Percentiles rank a stretch among this genome's conserved stretches.
These are phyloP conservation scores for Apiotrichum laibachii DNA, from an alignment of 1,284 basidiomycete genomes.

Conservation along the genomic window DNA sequence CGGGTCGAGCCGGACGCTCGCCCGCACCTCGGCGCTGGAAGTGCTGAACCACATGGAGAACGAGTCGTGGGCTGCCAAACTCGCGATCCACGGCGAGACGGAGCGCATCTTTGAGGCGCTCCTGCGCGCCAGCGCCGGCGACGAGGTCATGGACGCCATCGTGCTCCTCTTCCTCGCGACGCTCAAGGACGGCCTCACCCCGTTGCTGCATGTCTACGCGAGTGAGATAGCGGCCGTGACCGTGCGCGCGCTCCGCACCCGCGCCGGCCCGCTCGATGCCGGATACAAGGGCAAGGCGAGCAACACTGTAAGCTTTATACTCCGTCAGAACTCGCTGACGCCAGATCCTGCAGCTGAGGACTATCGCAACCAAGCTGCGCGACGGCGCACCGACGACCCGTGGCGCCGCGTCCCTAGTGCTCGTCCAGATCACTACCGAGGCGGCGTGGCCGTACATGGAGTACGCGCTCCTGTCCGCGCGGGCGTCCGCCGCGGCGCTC, in stretches of 20 bases:
- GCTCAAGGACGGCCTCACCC: conserved; percentile 21
- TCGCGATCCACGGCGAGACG: conserved; percentile 42
- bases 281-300: conserved; percentile 18
- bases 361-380: conserved; percentile 9
- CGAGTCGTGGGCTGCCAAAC: conserved; percentile 36
- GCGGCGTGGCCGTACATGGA: no score
- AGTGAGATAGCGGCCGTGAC: not conserved
- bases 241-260: no score
- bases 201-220: conserved; percentile 20
- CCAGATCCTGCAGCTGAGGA: conserved; percentile 23
- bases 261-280: conserved; percentile 26
- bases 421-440: conserved; percentile 2
- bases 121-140: conserved; percentile 18
- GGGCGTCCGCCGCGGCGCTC: not conserved
- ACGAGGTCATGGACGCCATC: conserved; percentile 31
- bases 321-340: not conserved
- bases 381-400: conserved; percentile 16
- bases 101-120: conserved; percentile 37
- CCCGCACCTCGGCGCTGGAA: conserved; percentile 40
- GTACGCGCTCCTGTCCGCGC: no score
- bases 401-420: conserved; percentile 22
- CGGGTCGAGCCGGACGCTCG: conserved; percentile 19
- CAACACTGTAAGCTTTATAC: conserved; percentile 16
- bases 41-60: conserved; percentile 41
- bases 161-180: conserved; percentile 32